A percentile compares a stretch with the other conserved stretches of the same genome.
Evolutionary conservation across 1,139 yeast genomes (phyloP).

Genomic region (Schwanniomyces etchellsii): DNA sequence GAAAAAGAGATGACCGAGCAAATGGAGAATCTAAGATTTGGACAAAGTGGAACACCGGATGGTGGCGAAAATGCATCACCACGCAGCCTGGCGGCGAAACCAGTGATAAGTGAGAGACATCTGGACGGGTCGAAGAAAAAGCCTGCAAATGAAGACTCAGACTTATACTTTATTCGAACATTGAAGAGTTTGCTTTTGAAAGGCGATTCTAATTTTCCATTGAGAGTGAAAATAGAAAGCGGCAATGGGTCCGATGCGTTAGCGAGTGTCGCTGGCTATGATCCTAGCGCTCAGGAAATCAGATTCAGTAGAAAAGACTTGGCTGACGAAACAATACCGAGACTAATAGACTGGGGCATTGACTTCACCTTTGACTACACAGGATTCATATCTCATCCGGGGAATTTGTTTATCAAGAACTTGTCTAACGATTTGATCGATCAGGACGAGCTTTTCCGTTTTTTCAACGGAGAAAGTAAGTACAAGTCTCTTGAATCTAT

Average conservation of each 20-base stretch:
- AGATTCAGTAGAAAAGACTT: slow-evolving; percentile 3
- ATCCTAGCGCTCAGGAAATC: slow-evolving; percentile 1
- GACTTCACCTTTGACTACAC: slow-evolving; percentile 20
- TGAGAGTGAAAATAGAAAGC: slow-evolving; percentile 3
- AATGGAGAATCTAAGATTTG: no score
- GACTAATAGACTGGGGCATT: slow-evolving; percentile 3
- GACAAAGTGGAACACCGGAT: no score
- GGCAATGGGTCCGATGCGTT: not conserved
- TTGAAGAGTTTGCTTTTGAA: not conserved
- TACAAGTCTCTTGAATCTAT: slow-evolving; percentile 24
- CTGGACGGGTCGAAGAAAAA: no score
- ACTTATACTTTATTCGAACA: not conserved
- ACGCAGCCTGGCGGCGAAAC: no score
- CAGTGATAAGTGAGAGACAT: no score
- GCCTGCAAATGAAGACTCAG: no score
- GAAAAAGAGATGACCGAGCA: no score
- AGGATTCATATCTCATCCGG: slow-evolving; percentile 57
- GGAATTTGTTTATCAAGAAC: slow-evolving; percentile 56
- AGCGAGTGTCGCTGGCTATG: not conserved
- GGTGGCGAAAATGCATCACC: no score
- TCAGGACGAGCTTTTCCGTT: slow-evolving; percentile 16
- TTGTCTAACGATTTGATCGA: slow-evolving; percentile 15
- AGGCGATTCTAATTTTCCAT: slow-evolving; percentile 4
- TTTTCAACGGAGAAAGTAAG: slow-evolving; percentile 19
- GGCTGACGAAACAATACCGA: slow-evolving; percentile 6